Conservation (phyloP, 805 yeast genomes). For the Saturnispora hagleri region DNA sequence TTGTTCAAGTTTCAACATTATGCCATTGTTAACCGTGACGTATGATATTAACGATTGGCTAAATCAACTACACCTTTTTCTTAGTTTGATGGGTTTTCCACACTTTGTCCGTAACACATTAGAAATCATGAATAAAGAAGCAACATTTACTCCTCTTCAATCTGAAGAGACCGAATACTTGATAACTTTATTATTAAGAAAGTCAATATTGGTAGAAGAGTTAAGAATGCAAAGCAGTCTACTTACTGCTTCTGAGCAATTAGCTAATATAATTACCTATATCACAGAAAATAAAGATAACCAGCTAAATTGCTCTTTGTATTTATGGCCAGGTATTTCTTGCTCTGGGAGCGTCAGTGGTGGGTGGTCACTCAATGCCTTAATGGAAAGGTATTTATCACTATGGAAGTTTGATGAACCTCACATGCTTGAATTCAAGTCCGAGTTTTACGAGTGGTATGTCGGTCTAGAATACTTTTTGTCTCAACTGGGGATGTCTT, state of each 20-base stretch:
- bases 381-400: not conserved
- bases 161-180: not conserved
- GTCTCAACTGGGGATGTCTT: not conserved
- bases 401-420: not conserved
- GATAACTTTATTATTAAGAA: not conserved
- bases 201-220: not conserved
- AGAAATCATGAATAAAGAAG: not conserved
- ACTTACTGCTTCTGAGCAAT: conserved; percentile 2
- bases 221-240: conserved; percentile 1
- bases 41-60: not conserved
- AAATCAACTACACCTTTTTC: not conserved
- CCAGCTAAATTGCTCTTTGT: not conserved
- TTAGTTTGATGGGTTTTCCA: not conserved
- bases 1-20: not conserved
- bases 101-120: not conserved
- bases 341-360: not conserved
- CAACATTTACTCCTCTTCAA: not conserved
- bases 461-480: not conserved
- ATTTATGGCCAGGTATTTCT: conserved; percentile 1
- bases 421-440: not conserved
- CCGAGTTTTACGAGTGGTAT: conserved; percentile 5
- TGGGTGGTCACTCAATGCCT: not conserved
- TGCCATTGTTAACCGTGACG: not conserved
- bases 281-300: not conserved
- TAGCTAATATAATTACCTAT: not conserved